These are phyloP conservation scores for Saccharomyces hybrid DNA, from an alignment of 1,139 yeast species.

Conservation along the genomic window DNA sequence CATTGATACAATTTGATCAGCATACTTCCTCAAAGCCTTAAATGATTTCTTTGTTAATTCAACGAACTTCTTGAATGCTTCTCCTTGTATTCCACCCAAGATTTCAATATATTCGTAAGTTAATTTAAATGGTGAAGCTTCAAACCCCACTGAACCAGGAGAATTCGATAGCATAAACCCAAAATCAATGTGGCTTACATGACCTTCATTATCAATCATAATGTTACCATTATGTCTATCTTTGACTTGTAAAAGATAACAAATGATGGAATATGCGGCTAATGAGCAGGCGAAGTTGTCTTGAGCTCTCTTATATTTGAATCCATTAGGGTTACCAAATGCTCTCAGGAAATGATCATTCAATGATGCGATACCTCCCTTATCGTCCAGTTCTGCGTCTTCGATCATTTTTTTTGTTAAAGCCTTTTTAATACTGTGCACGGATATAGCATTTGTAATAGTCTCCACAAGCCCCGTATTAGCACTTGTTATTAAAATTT, in stretches of 20 bases:
- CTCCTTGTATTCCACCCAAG: constrained; percentile 68
- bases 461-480: constrained; percentile 91
- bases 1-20: constrained; percentile 66
- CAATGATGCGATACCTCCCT: constrained; percentile 62
- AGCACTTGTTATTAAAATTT: constrained; percentile 82
- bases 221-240: constrained; percentile 97
- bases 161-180: constrained; percentile 88
- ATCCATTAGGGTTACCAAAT: constrained; percentile 54
- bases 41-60: constrained; percentile 64
- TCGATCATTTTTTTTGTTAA: constrained; percentile 65
- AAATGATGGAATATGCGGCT: constrained; percentile 82
- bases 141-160: constrained; percentile 94
- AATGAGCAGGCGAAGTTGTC: constrained; percentile 75
- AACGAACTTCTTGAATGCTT: constrained; percentile 51
- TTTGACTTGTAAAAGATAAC: constrained; percentile 82
- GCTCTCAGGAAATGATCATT: constrained; percentile 68
- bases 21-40: constrained; percentile 57
- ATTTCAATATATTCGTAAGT: constrained; percentile 82
- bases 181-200: constrained; percentile 89
- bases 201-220: constrained; percentile 89
- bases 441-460: constrained; percentile 83
- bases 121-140: constrained; percentile 91
- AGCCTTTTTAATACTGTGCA: constrained; percentile 90
- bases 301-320: constrained; percentile 62
- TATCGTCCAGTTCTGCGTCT: constrained; percentile 45